Conservation (phyloP, 2,329 filamentous ascomycete species). For the Epichloe brachyelytri region DNA sequence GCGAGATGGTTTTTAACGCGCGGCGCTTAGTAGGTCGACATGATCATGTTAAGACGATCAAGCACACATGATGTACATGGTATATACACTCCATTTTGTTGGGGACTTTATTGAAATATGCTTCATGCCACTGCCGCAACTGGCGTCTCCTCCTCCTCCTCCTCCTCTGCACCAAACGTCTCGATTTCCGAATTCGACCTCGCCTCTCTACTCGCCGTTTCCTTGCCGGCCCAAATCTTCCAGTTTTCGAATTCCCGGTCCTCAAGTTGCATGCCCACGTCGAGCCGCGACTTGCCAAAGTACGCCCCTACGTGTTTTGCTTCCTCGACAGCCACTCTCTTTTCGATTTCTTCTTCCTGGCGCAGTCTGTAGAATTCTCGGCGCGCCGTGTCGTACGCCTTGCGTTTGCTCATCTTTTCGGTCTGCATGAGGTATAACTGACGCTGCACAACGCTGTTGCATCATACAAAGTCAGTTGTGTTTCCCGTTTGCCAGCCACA, state of each 20-base stretch:
- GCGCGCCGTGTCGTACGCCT: slow-evolving; percentile 77
- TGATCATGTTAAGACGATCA: not conserved
- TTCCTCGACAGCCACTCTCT: slow-evolving; percentile 76
- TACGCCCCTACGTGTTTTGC: slow-evolving; percentile 74
- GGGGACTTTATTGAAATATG: not conserved
- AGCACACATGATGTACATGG: slow-evolving; percentile 12
- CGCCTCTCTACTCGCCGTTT: slow-evolving; percentile 30
- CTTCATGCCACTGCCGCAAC: slow-evolving; percentile 7
- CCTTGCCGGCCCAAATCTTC: slow-evolving; percentile 61
- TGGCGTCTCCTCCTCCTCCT: slow-evolving; percentile 12
- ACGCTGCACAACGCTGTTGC: slow-evolving; percentile 71
- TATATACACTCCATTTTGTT: slow-evolving; percentile 8
- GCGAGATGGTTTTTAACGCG: slow-evolving; percentile 28
- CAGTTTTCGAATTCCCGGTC: slow-evolving; percentile 68
- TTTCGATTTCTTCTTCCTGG: slow-evolving; percentile 69
- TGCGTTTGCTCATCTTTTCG: slow-evolving; percentile 42
- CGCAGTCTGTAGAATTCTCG: slow-evolving; percentile 83
- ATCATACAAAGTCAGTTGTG: not conserved
- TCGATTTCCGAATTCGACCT: slow-evolving; percentile 29
- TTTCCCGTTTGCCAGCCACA: not conserved
- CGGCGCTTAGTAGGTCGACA: slow-evolving; percentile 11
- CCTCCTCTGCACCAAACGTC: slow-evolving; percentile 26
- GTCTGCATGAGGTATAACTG: slow-evolving; percentile 75
- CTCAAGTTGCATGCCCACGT: slow-evolving; percentile 74
- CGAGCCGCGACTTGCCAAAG: slow-evolving; percentile 65